Base-by-base conservation (phyloP, 371 early-diverging fungal species). In the Phascolomyces articulosus region DNA sequence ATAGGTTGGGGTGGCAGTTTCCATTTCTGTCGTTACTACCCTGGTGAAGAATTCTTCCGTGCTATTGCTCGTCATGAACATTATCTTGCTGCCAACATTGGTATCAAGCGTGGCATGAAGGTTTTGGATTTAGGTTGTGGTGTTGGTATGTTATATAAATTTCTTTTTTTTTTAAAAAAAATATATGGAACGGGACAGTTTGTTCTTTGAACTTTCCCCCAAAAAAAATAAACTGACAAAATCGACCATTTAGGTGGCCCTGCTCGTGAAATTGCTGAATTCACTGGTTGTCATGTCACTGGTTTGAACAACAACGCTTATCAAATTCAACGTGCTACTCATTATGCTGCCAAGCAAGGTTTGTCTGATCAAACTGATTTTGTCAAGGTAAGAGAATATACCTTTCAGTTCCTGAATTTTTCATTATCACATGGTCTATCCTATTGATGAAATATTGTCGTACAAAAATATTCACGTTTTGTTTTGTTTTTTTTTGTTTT, bases 281-380 rank as follows among this genome's bases (percentile, higher is more conserved):
- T 96, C 70, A 87, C 92, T 23, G 96, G 95, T 31, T 94, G 95
- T 38, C 90, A 91, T 67, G 80, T 97, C 63, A 92, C 92, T 16
- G 96, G 96, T 20, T 76, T 97, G 58, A 97, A 97, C 83, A 97
- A 96, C 87, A 97, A 96, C 73, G 93, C 91, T 53, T 96, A 96
- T 72, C 97, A 97, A 80, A 83, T 96, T 53, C 78, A 89, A 68
- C 86, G 95, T 23, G 95, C 93, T 60, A 73, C 69, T 18, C 83
- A 87, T 54, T 91, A 95, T 67, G 90, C 94, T 61, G 75, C 78
- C 55, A 85, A 85, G 67, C 74, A 78, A 47, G 87, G 89, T 18
- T 82, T 94, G 23, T 79, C 84, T 47, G 65, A 85, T 24, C 75
- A 82, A 61, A 83, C 88, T 15, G 74, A 80, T 29, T 93, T 90